These are phyloP conservation scores for Mrakia frigida DNA, from an alignment of 768 basidiomycete species.

Conservation along the genomic window DNA sequence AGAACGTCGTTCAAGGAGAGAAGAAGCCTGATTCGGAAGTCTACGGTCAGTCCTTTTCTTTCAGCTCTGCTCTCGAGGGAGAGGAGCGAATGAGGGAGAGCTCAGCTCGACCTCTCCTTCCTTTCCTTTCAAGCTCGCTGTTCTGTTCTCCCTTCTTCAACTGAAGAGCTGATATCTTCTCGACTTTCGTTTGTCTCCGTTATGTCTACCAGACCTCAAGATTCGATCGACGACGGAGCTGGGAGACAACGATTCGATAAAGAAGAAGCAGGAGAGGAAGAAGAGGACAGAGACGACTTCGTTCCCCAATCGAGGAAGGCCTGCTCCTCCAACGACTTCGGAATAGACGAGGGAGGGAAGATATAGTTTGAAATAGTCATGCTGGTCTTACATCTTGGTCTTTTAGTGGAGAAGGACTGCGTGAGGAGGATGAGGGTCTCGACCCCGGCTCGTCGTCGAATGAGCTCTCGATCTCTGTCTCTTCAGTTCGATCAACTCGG, in stretches of 20 bases:
- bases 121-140: no score
- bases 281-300: constrained; percentile 3
- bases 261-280: constrained; percentile 12
- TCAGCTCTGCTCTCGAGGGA: no score
- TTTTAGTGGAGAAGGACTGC: neutral
- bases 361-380: neutral
- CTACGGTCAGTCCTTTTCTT: constrained; percentile 14
- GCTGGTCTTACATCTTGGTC: neutral
- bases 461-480: no score
- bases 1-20: constrained; percentile 27
- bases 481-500: no score
- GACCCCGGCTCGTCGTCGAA: neutral
- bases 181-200: neutral
- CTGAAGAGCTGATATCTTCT: neutral
- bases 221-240: constrained; percentile 25
- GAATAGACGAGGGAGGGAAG: neutral
- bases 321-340: neutral
- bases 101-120: neutral
- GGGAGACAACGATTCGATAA: constrained; percentile 28
- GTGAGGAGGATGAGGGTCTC: neutral
- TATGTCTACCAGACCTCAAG: constrained; percentile 26
- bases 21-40: neutral
- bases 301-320: constrained; percentile 29
- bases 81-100: neutral
- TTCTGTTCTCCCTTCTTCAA: neutral